phyloP scores from a whole-genome alignment of 768 basidiomycete species.

The Mycena kentingensis region DNA sequence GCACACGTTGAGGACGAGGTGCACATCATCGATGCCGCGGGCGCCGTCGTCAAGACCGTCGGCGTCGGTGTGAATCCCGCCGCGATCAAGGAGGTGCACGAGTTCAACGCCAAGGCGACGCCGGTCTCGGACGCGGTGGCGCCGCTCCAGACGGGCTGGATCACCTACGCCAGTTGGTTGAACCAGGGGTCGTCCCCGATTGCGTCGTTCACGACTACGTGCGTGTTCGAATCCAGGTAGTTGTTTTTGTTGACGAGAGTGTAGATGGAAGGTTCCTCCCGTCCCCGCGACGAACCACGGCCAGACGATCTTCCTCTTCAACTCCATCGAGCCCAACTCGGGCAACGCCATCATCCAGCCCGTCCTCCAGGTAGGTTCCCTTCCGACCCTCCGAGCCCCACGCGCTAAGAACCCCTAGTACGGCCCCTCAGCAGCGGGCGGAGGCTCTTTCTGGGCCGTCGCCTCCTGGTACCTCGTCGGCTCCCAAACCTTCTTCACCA shows the following conservation, averaged over 20 bases:
- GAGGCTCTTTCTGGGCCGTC: constrained; percentile 20
- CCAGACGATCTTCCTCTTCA: constrained; percentile 24
- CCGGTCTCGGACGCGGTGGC: constrained; percentile 1
- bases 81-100: too few relatives aligned
- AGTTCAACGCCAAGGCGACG: too few relatives aligned
- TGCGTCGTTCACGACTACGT: constrained; percentile 20
- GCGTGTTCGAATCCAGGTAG: too few relatives aligned
- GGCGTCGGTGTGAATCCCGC: background rate
- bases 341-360: constrained; percentile 2
- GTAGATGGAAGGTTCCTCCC: constrained; percentile 21
- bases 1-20: constrained; percentile 12
- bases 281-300: constrained; percentile 17
- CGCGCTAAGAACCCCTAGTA: constrained; percentile 1
- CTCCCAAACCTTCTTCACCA: background rate
- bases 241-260: too few relatives aligned
- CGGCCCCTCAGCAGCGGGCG: constrained; percentile 21
- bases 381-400: background rate
- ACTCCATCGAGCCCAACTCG: constrained; percentile 18
- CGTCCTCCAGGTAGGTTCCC: constrained; percentile 1
- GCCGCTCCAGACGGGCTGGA: constrained; percentile 17
- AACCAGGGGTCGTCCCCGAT: constrained; percentile 19
- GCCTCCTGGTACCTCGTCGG: constrained; percentile 14
- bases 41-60: constrained; percentile 12
- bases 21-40: constrained; percentile 14
- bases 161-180: constrained; percentile 21